Evolutionary conservation across 1,284 basidiomycete genomes (phyloP), one percentile per base, ranked within the genome.

Genomic region (Ustilago cynodontis): DNA sequence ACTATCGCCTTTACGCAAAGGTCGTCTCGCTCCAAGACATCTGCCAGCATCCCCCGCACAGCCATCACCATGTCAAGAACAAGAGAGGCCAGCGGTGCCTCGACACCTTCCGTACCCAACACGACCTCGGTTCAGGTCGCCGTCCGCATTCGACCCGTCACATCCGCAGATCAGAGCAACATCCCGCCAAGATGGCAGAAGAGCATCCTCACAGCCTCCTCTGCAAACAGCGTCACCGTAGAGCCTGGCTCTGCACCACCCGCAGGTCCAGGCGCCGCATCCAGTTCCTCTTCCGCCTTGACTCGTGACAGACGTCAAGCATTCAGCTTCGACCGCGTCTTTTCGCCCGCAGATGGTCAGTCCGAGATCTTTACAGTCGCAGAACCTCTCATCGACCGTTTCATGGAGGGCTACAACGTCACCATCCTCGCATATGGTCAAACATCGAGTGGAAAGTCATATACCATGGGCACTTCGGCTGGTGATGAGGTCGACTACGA

Each of bases 371-470:
- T 94, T 87, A 89, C 90, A 7, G 93, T 93, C 26, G 93, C 94
- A 7, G 90, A 91, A 65, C 92, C 94, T 26, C 91, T 97, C 77
- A 90, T 98, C 72, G 91, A 92, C 31, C 93, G 93, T 75, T 99
- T 98, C 86, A 86, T 98, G 52, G 94, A 95, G 82, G 96, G 96
- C 13, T 96, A 95, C 88, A 99, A 99, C 87, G 96, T 95, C 75
- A 99, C 97, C 41, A 93, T 99, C 72, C 90, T 99, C 71, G 96
- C 96, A 59, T 99, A 99, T 87, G 96, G 97, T 14, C 97, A 99
- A 86, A 99, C 96, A 0, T 94, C 93, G 75, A 95, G 93, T 72
- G 96, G 96, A 57, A 99, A 98, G 88, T 96, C 94, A 0, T 96
- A 94, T 87, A 95, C 95, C 33, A 98, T 98, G 96, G 89, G 89